Conservation (phyloP, 495 filamentous ascomycete genomes). For the Neurospora sp. region DNA sequence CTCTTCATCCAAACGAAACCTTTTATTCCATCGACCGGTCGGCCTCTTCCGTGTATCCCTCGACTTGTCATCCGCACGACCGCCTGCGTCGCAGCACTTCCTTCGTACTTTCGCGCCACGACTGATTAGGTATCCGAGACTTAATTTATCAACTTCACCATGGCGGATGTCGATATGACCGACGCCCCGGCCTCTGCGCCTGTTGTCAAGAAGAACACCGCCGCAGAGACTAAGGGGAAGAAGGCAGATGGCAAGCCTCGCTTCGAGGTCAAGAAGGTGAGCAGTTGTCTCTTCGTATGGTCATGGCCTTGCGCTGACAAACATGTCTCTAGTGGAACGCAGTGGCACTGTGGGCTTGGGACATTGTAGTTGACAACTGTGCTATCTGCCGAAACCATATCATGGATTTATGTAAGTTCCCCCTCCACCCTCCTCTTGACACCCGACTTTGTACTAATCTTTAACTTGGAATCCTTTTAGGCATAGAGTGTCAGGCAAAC, state of each 20-base stretch:
- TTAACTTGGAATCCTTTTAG: slow-evolving; percentile 30
- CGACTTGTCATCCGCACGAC: neutral
- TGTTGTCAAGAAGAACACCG: slow-evolving; percentile 46
- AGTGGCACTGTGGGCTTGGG: slow-evolving; percentile 98
- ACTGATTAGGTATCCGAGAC: neutral
- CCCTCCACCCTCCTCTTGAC: neutral
- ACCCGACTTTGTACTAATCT: neutral
- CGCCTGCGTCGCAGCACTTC: neutral
- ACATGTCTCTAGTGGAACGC: slow-evolving; percentile 74
- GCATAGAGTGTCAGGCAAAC: slow-evolving; percentile 99
- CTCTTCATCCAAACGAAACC: neutral
- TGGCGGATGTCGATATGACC: slow-evolving; percentile 97
- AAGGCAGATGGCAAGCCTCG: slow-evolving; percentile 70
- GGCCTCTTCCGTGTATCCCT: neutral
- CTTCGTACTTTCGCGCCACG: neutral
- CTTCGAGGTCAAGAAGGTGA: slow-evolving; percentile 97
- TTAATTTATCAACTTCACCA: slow-evolving; percentile 22
- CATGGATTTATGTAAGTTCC: slow-evolving; percentile 84
- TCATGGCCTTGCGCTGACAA: slow-evolving; percentile 7
- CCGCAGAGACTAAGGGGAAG: slow-evolving; percentile 40
- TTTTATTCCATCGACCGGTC: neutral
- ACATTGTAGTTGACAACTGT: slow-evolving; percentile 99
- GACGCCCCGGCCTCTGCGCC: slow-evolving; percentile 56
- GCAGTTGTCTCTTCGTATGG: neutral
- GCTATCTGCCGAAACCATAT: slow-evolving; percentile 99